phyloP scores from a whole-genome alignment of 371 early-diverging fungal species.

The Chytridium lagenaria region DNA sequence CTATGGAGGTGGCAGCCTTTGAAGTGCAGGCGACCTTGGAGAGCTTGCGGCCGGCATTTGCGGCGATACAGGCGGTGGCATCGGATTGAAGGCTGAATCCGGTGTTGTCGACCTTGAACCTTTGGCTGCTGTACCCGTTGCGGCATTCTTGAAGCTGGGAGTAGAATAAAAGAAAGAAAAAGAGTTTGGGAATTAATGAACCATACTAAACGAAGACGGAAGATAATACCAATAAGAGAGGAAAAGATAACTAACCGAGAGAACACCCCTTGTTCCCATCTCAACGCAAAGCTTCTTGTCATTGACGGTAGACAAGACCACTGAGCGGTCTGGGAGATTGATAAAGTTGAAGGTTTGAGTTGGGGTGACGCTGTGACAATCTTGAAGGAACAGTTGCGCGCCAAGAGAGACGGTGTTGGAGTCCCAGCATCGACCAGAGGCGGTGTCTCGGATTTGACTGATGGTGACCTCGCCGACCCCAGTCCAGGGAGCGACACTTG shows the following conservation, averaged over 20 bases:
- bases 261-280: neutral
- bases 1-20: neutral
- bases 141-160: constrained; percentile 2
- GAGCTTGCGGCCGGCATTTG: too few species aligned
- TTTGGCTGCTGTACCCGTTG: constrained; percentile 1
- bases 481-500: neutral
- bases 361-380: neutral
- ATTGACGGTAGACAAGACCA: neutral
- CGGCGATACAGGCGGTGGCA: too few species aligned
- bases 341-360: neutral
- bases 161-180: too few species aligned
- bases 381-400: neutral
- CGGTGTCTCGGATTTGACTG: neutral
- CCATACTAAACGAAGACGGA: too few species aligned
- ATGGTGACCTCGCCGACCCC: neutral
- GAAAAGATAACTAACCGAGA: too few species aligned
- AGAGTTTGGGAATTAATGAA: too few species aligned
- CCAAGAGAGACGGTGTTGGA: neutral
- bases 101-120: neutral
- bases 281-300: neutral
- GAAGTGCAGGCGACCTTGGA: neutral
- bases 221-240: too few species aligned
- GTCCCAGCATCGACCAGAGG: too few species aligned
- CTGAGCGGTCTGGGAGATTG: neutral
- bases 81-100: too few species aligned